These are phyloP conservation scores for Corylus heterophylla DNA, from an alignment of 306 rosid genomes.

Conservation along the genomic window DNA sequence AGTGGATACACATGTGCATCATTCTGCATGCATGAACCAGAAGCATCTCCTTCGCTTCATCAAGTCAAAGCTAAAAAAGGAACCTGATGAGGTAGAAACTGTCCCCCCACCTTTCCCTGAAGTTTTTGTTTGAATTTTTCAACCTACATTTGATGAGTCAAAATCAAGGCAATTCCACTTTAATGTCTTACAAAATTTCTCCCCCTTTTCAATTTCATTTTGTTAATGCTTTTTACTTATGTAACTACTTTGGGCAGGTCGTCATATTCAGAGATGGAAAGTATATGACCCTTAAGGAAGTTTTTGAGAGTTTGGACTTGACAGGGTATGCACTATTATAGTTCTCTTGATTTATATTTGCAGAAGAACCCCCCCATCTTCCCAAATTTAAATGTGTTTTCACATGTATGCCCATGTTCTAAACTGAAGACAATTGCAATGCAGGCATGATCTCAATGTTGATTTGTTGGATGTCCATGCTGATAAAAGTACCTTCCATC, in stretches of 20 bases:
- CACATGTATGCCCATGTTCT: conserved; percentile 19
- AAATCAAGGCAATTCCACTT: not conserved
- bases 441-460: conserved; percentile 76
- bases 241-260: conserved; percentile 53
- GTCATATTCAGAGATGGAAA: conserved; percentile 94
- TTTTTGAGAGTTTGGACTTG: conserved; percentile 91
- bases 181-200: not conserved
- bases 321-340: conserved; percentile 55
- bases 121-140: conserved; percentile 3
- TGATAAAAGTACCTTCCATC: conserved; percentile 90
- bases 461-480: conserved; percentile 94
- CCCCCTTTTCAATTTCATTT: conserved; percentile 26
- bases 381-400: conserved; percentile 5
- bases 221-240: conserved; percentile 29
- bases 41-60: conserved; percentile 86
- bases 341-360: conserved; percentile 6
- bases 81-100: conserved; percentile 74
- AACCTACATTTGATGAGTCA: not conserved
- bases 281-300: conserved; percentile 85
- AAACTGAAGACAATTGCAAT: conserved; percentile 24
- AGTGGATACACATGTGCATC: conserved; percentile 91
- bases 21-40: conserved; percentile 97
- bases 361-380: not conserved
- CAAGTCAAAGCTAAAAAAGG: conserved; percentile 75
- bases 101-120: not conserved